Base-by-base conservation (phyloP, 2,329 filamentous ascomycete genomes). In the Monosporascus sp. region DNA sequence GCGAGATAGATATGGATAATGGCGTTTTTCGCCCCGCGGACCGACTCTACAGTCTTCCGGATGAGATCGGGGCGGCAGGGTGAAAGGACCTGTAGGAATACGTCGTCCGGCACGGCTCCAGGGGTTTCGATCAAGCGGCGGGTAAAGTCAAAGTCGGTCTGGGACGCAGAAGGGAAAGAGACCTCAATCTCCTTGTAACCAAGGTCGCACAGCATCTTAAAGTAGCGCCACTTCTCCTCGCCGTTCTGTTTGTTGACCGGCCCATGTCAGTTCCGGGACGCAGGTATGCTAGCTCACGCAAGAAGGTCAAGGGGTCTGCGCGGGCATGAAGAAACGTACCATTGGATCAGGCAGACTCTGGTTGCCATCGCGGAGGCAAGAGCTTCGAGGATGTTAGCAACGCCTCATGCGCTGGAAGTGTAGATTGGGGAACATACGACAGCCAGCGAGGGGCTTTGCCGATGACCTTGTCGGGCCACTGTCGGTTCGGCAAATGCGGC, bases 331-430 rank as follows among this genome's bases (percentile, higher is more conserved):
- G 17, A 15, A 24, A 37, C 50, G 8, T 17, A 54, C 50, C 52
- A 54, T 34, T 15, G 52, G 52, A n/a, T 41, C 45, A 7, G 47
- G 27, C 18, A 65, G 49, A 36, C 59, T 51, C 48, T 65, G 63
- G 39, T 65, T 65, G 56, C 84, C 84, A 72, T 88, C 84, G 64
- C 84, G 72, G 60, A 88, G 69, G 65, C 87, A 84, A 38, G 84
- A 31, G 27, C 27, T 31, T 11, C 9, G 27, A 31, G 27, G 9
- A 31, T 31, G 27, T 31, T 31, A 31, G 27, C 27, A 31, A 14
- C 27, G 27, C 27, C 27, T 31, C 27, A 31, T 31, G 27, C 27
- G 9, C 27, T 31, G 27, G 14, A 31, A 11, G 27, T 14, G 27
- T 31, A 31, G 27, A 31, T 31, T 14, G 27, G 27, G 27, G 3